A percentile compares a stretch with the other conserved stretches of the same genome.
phyloP scores from a whole-genome alignment of 306 rosid genomes.

The Nissolia schottii region DNA sequence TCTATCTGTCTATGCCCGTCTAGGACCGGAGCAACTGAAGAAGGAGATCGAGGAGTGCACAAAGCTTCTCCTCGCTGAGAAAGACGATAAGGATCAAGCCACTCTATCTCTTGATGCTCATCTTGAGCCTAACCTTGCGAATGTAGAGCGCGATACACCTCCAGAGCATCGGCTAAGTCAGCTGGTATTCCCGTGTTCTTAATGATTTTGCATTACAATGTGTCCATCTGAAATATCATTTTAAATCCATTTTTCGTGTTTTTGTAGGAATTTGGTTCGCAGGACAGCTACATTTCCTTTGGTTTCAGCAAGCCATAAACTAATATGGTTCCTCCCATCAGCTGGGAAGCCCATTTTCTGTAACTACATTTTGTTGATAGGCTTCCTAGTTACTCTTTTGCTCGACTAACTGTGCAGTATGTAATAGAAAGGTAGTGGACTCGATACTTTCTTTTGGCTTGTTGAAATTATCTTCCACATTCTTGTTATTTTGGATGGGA shows the following conservation, averaged over 20 bases:
- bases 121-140: conserved; percentile 50
- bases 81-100: conserved; percentile 21
- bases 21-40: conserved; percentile 67
- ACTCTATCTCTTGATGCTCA: conserved; percentile 59
- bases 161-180: conserved; percentile 78
- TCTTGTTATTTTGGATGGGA: not conserved
- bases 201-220: not conserved
- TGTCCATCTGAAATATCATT: not conserved
- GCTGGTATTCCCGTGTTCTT: conserved; percentile 41
- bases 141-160: conserved; percentile 57
- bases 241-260: conserved; percentile 11
- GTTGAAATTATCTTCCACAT: not conserved
- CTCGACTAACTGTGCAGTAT: conserved; percentile 20
- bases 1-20: conserved; percentile 54
- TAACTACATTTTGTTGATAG: conserved; percentile 26
- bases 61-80: conserved; percentile 36
- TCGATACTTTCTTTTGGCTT: not conserved
- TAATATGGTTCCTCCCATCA: conserved; percentile 20
- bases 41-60: conserved; percentile 71
- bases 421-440: conserved; percentile 11
- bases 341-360: conserved; percentile 10
- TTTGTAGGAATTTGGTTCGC: conserved; percentile 63
- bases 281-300: conserved; percentile 61
- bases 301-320: conserved; percentile 47
- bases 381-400: conserved; percentile 11